Conservation (phyloP, 345 rosid species). For the Dipteronia dyeriana region DNA sequence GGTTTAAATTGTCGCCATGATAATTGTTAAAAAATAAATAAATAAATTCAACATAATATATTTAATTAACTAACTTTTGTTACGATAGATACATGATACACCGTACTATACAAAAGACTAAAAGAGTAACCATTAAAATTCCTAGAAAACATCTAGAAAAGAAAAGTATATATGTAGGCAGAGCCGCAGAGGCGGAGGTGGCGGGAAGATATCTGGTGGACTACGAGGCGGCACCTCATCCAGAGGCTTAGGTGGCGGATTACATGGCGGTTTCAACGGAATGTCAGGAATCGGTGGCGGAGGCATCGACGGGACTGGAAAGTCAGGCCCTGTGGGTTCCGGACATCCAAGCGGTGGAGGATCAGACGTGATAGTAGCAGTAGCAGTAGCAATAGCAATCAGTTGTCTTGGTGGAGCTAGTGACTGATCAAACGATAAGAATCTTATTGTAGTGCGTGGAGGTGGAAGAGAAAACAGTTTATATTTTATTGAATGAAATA, state of each 20-base stretch:
- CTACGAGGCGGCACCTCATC: conserved; percentile 1
- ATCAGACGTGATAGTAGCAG: not conserved
- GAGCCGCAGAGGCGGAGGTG: not conserved
- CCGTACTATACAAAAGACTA: too few species aligned
- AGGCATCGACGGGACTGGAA: conserved; percentile 9
- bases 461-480: not conserved
- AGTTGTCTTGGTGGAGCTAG: too few species aligned
- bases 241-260: not conserved
- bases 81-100: too few species aligned
- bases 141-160: too few species aligned
- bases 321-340: not conserved
- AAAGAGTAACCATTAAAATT: too few species aligned
- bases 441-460: too few species aligned
- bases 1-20: too few species aligned
- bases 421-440: too few species aligned
- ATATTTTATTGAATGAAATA: not conserved
- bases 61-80: too few species aligned
- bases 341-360: conserved; percentile 5
- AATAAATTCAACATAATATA: too few species aligned
- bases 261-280: not conserved
- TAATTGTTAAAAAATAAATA: too few species aligned
- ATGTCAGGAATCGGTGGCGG: conserved; percentile 10
- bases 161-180: not conserved
- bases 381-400: too few species aligned
- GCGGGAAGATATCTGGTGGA: not conserved